phyloP scores from a whole-genome alignment of 2,329 filamentous ascomycete genomes.

The Beauveria rudraprayagi region DNA sequence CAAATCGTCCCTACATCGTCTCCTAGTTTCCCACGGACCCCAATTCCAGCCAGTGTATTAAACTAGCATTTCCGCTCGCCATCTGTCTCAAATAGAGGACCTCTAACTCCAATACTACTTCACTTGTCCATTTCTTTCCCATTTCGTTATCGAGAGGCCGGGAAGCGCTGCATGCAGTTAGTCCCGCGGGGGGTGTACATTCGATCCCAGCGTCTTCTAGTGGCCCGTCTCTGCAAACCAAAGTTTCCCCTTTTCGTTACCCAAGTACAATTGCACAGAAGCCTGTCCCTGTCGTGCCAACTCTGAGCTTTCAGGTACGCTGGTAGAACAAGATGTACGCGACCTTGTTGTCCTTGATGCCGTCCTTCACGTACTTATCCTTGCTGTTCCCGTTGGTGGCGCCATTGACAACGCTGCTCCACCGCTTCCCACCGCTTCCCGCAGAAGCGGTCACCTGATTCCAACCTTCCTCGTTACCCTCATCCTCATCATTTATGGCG shows the following conservation, averaged over 20 bases:
- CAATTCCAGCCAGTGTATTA: background rate
- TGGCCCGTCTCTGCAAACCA: background rate
- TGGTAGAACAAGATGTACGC: conserved; percentile 97
- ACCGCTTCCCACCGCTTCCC: conserved; percentile 58
- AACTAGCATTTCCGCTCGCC: background rate
- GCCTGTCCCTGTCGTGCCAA: background rate
- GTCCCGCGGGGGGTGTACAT: background rate
- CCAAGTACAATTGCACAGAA: background rate
- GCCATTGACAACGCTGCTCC: conserved; percentile 61
- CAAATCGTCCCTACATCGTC: background rate
- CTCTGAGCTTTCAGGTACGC: conserved; percentile 42
- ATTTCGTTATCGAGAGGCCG: background rate
- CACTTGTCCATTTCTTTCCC: background rate
- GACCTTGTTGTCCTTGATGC: conserved; percentile 86
- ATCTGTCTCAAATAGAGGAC: background rate
- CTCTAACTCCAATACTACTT: background rate
- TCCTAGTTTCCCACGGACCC: background rate
- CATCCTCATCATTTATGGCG: conserved; percentile 56
- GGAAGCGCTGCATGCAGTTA: background rate
- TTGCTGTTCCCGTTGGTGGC: conserved; percentile 42
- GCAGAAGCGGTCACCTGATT: conserved; percentile 61
- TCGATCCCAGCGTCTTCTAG: conserved; percentile 1
- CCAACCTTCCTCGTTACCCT: conserved; percentile 66
- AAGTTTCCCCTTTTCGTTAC: background rate
- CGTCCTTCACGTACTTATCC: conserved; percentile 51